Percentiles rank a stretch among this genome's conserved stretches.
Conservation (phyloP, 202 grass and related monocot species). For the Schoenoplectus triqueter region DNA sequence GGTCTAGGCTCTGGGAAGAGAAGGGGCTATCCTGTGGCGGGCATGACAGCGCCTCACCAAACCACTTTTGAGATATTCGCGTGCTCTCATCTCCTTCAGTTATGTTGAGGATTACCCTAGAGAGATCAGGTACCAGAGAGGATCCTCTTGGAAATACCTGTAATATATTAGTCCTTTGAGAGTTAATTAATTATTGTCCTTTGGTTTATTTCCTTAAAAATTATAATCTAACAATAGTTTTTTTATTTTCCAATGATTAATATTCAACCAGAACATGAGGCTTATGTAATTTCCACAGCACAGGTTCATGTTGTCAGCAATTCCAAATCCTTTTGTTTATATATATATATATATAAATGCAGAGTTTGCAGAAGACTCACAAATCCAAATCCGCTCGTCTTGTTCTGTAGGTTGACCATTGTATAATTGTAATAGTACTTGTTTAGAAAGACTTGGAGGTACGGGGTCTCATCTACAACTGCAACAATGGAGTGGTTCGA, state of each 20-base stretch:
- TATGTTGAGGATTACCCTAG: constrained; percentile 67
- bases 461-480: constrained; percentile 69
- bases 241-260: background rate
- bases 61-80: constrained; percentile 65
- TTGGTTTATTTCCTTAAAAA: background rate
- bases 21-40: constrained; percentile 43
- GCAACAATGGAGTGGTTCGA: constrained; percentile 52
- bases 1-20: constrained; percentile 54
- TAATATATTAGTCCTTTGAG: background rate
- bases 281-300: background rate
- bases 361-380: constrained; percentile 41
- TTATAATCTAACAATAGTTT: background rate
- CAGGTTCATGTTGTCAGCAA: background rate
- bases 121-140: constrained; percentile 66
- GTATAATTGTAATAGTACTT: constrained; percentile 58
- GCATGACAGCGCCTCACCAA: constrained; percentile 50
- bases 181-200: background rate
- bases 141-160: constrained; percentile 78
- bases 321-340: background rate
- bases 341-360: background rate
- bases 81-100: constrained; percentile 58
- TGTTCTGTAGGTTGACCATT: constrained; percentile 43
- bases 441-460: constrained; percentile 65
- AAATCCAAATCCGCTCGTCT: constrained; percentile 77
- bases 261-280: background rate